phyloP scores from a whole-genome alignment of 331 rosid species.

The Phaseolus coccineus region DNA sequence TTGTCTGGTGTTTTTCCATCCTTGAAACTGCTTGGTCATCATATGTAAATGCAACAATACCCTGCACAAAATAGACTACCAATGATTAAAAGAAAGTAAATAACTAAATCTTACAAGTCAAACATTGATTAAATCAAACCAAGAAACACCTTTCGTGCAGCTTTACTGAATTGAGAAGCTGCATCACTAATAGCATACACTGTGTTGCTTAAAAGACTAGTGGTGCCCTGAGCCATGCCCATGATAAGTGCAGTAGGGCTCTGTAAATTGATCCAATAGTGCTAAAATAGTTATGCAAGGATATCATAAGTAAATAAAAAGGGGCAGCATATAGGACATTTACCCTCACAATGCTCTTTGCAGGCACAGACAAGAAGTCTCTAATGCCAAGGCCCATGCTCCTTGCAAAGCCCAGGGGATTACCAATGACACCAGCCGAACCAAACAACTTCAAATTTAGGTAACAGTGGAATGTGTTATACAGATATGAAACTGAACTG shows the following conservation, averaged over 20 bases:
- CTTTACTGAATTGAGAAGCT: conserved; percentile 94
- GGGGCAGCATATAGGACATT: conserved; percentile 6
- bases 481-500: conserved; percentile 9
- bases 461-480: conserved; percentile 36
- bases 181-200: conserved; percentile 95
- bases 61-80: conserved; percentile 56
- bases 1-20: conserved; percentile 72
- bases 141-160: conserved; percentile 87
- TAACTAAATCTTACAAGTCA: background rate
- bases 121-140: conserved; percentile 30
- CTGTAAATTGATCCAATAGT: conserved; percentile 55
- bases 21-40: conserved; percentile 81
- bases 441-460: conserved; percentile 79
- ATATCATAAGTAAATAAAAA: conserved; percentile 8
- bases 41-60: conserved; percentile 95
- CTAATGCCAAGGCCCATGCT: conserved; percentile 88
- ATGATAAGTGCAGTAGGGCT: conserved; percentile 89
- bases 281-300: conserved; percentile 23
- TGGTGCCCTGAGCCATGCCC: conserved; percentile 96
- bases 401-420: conserved; percentile 98
- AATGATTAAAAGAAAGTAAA: background rate
- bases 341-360: conserved; percentile 83
- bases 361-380: conserved; percentile 92
- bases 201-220: conserved; percentile 90
- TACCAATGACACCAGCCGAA: conserved; percentile 98